phyloP scores from a whole-genome alignment of 345 rosid genomes.

The Syzygium aqueum region DNA sequence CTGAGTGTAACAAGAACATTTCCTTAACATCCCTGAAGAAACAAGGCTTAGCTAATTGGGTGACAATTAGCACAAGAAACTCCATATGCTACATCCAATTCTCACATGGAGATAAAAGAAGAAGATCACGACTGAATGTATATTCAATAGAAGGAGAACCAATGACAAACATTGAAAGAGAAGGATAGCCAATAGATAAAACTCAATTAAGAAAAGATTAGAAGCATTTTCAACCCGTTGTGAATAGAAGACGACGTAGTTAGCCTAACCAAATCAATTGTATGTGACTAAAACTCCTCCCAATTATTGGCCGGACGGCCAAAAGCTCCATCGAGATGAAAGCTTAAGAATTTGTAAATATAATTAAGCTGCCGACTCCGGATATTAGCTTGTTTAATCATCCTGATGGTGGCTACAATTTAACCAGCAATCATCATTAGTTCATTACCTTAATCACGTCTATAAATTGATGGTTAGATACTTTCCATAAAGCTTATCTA shows the following conservation, averaged over 20 bases:
- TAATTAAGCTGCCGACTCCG: not conserved
- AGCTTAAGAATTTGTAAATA: not conserved
- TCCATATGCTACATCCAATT: not conserved
- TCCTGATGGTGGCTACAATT: not conserved
- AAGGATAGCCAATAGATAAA: not conserved
- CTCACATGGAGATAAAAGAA: not conserved
- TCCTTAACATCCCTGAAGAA: no score
- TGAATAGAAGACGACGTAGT: no score
- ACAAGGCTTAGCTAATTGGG: no score
- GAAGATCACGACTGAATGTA: not conserved
- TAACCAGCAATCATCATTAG: not conserved
- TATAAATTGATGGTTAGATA: not conserved
- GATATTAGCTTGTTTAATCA: not conserved
- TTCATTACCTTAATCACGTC: not conserved
- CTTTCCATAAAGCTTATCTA: not conserved
- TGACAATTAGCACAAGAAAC: not conserved
- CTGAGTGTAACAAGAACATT: no score
- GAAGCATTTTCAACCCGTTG: not conserved
- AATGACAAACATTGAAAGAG: not conserved
- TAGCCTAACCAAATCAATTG: constrained; percentile 25
- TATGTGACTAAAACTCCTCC: constrained; percentile 48
- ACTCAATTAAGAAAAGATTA: not conserved
- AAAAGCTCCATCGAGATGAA: not conserved
- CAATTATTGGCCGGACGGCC: constrained; percentile 43
- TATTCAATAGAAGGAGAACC: no score